Evolutionary conservation across 768 basidiomycete genomes (phyloP).

Genomic region (Suillus plorans): DNA sequence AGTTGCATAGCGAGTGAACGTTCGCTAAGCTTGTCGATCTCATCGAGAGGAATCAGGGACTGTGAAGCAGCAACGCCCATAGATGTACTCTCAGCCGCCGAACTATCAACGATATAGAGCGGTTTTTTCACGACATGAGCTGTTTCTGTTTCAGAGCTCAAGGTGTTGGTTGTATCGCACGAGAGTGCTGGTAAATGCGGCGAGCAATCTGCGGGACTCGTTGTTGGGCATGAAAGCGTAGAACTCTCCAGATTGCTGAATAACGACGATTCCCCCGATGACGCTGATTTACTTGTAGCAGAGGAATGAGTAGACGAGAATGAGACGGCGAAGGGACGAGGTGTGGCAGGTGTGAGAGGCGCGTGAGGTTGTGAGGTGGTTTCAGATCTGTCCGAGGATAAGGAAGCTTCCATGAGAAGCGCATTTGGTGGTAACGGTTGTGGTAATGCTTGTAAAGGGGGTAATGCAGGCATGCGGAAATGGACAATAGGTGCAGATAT

Average conservation of each 20-base stretch:
- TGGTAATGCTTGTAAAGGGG: constrained; percentile 54
- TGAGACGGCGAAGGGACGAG: constrained; percentile 48
- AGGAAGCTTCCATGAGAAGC: constrained; percentile 17
- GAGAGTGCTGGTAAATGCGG: constrained; percentile 13
- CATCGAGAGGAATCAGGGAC: constrained; percentile 40
- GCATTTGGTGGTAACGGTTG: constrained; percentile 27
- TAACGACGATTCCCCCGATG: constrained; percentile 34
- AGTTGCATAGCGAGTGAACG: constrained; percentile 72
- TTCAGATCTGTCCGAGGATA: constrained; percentile 27
- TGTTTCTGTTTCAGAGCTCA: constrained; percentile 4
- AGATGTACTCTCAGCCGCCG: constrained; percentile 43
- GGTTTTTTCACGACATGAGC: constrained; percentile 20
- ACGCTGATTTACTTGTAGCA: constrained; percentile 28
- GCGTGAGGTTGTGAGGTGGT: constrained; percentile 13
- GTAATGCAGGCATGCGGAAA: constrained; percentile 69
- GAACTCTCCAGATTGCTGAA: constrained; percentile 31
- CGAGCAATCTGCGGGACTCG: constrained; percentile 20
- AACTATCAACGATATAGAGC: constrained; percentile 48
- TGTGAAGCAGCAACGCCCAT: constrained; percentile 30
- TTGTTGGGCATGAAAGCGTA: constrained; percentile 22
- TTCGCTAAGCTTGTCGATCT: constrained; percentile 49
- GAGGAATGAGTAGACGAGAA: constrained; percentile 50
- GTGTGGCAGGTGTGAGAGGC: constrained; percentile 15
- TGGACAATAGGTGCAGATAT: constrained; percentile 57
- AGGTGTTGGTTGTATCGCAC: neutral